These are phyloP conservation scores for Boletus speciosus DNA, from an alignment of 768 basidiomycete genomes.

Conservation along the genomic window DNA sequence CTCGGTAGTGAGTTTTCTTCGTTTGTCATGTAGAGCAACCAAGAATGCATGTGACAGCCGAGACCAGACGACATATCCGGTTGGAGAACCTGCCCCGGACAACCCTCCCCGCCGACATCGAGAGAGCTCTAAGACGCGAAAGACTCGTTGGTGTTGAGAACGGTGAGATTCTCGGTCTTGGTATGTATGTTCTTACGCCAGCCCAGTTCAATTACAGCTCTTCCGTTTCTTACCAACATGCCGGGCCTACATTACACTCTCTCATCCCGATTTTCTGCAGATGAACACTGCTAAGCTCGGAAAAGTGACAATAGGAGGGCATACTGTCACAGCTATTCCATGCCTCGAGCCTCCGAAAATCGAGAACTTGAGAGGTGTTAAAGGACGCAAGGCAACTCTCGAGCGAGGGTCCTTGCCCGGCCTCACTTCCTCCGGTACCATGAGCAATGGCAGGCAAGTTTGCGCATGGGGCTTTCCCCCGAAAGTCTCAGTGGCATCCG, in stretches of 20 bases:
- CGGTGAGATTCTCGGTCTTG: conserved; percentile 15
- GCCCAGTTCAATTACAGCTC: conserved; percentile 58
- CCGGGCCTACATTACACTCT: conserved; percentile 54
- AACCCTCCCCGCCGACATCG: conserved; percentile 54
- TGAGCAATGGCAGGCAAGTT: conserved; percentile 52
- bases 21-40: neutral
- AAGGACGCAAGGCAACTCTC: conserved; percentile 39
- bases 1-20: conserved; percentile 13
- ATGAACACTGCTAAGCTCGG: conserved; percentile 42
- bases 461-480: conserved; percentile 62
- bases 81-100: conserved; percentile 49
- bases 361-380: conserved; percentile 34
- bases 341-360: conserved; percentile 23
- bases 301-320: conserved; percentile 44
- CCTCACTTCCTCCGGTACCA: conserved; percentile 49
- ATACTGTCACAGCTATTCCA: conserved; percentile 37
- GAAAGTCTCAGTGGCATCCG: conserved; percentile 31
- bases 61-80: conserved; percentile 40
- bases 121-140: conserved; percentile 39
- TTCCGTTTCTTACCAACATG: conserved; percentile 57
- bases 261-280: conserved; percentile 42
- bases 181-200: conserved; percentile 7
- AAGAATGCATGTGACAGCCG: conserved; percentile 13
- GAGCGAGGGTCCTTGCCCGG: conserved; percentile 35
- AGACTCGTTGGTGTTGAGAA: conserved; percentile 46